A percentile compares a stretch with the other conserved stretches of the same genome.
These are phyloP conservation scores for Hirschioporus abietinus DNA, from an alignment of 768 basidiomycete genomes.

Conservation along the genomic window DNA sequence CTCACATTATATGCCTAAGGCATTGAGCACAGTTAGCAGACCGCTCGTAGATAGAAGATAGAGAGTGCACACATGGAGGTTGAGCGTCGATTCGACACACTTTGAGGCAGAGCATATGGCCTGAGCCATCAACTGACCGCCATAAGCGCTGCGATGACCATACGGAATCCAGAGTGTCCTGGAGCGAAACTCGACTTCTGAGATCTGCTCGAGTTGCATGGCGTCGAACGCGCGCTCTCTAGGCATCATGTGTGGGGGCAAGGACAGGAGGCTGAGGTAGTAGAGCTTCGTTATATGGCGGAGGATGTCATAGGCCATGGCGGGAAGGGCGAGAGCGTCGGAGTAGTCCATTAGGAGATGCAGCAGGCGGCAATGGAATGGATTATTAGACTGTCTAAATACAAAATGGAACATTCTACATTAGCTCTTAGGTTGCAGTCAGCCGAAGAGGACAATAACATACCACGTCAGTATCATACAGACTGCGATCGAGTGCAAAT, in stretches of 20 bases:
- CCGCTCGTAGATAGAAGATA: background rate
- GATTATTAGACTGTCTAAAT: background rate
- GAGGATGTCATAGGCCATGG: background rate
- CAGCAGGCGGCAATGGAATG: background rate
- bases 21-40: slow-evolving; percentile 2
- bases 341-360: background rate
- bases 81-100: slow-evolving; percentile 58
- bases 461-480: background rate
- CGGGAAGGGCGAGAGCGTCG: slow-evolving; percentile 1
- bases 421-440: background rate
- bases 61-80: slow-evolving; percentile 57
- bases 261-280: background rate
- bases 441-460: background rate
- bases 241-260: background rate
- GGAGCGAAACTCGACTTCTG: slow-evolving; percentile 75
- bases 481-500: background rate
- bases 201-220: slow-evolving; percentile 74
- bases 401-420: no score
- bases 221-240: slow-evolving; percentile 39
- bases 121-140: slow-evolving; percentile 87
- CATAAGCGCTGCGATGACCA: slow-evolving; percentile 72
- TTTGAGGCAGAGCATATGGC: slow-evolving; percentile 78
- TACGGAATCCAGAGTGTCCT: slow-evolving; percentile 63
- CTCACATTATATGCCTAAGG: slow-evolving; percentile 66
- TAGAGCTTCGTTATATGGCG: background rate